Evolutionary conservation across 768 basidiomycete genomes (phyloP).

Genomic region (Termitomyces bulborhizus): DNA sequence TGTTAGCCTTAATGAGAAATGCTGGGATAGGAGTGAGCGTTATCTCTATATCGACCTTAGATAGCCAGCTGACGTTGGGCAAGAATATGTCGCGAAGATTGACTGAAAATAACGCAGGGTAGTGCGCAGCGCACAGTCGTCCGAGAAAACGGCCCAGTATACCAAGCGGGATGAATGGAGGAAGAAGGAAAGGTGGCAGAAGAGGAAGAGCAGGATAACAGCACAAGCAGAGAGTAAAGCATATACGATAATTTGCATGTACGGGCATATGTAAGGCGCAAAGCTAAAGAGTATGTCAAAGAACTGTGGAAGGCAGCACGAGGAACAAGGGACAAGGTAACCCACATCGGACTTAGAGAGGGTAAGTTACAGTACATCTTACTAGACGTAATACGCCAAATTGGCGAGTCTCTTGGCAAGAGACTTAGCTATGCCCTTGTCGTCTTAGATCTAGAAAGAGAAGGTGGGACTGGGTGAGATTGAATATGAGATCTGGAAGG

Average conservation of each 20-base stretch:
- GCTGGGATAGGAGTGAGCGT: background rate
- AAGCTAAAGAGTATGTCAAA: background rate
- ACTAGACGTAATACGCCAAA: slow-evolving; percentile 8
- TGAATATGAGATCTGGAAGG: slow-evolving; percentile 6
- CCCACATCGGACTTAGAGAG: background rate
- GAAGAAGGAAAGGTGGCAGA: background rate
- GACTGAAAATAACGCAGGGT: background rate
- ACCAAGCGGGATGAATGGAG: background rate
- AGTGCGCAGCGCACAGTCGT: background rate
- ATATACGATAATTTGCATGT: background rate
- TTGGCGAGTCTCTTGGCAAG: background rate
- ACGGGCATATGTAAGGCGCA: background rate
- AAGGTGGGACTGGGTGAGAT: background rate
- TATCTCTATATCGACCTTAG: background rate
- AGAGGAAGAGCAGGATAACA: background rate
- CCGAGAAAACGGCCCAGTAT: background rate
- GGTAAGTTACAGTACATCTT: slow-evolving; percentile 1
- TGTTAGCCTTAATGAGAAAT: background rate
- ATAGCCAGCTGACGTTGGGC: background rate
- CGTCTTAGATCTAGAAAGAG: slow-evolving; percentile 7
- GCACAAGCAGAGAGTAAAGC: background rate
- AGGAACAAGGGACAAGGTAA: slow-evolving; percentile 8
- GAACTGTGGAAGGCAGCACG: background rate
- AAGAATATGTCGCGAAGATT: background rate
- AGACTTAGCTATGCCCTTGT: background rate